Conservation (phyloP, 805 yeast species). For the Saccharomyces jurei region DNA sequence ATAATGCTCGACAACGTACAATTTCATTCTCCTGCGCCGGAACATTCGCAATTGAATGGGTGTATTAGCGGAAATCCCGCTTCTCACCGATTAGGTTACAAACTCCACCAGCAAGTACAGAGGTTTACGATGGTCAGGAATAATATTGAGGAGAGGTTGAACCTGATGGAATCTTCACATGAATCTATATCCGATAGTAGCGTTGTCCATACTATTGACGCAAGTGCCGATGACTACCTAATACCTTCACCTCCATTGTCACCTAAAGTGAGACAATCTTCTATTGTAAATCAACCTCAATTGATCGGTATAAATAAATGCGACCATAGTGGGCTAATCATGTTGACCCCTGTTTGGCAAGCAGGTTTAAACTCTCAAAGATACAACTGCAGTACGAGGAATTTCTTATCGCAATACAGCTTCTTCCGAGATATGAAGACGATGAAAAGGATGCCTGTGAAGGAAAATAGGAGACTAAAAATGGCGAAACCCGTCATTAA, state of each 20-base stretch:
- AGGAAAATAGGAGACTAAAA: background rate
- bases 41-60: slow-evolving; percentile 25
- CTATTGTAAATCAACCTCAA: slow-evolving; percentile 1
- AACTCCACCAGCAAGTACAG: slow-evolving; percentile 12
- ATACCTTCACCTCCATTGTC: slow-evolving; percentile 31
- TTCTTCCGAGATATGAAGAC: slow-evolving; percentile 17
- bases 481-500: background rate
- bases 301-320: slow-evolving; percentile 2
- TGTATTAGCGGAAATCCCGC: slow-evolving; percentile 8
- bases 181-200: background rate
- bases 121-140: background rate
- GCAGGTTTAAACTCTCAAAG: slow-evolving; percentile 8
- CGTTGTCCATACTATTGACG: background rate
- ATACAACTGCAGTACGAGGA: slow-evolving; percentile 12
- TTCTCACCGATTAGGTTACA: slow-evolving; percentile 8
- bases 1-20: slow-evolving; percentile 14
- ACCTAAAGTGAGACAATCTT: slow-evolving; percentile 12
- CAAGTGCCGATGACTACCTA: slow-evolving; percentile 14
- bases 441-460: background rate
- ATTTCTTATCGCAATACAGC: slow-evolving; percentile 21
- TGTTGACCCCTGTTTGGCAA: slow-evolving; percentile 18
- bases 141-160: background rate
- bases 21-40: slow-evolving; percentile 29
- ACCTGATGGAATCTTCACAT: background rate
- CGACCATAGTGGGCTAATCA: slow-evolving; percentile 8